Conservation (phyloP, 83 land plant genomes). For the Thuja plicata region DNA sequence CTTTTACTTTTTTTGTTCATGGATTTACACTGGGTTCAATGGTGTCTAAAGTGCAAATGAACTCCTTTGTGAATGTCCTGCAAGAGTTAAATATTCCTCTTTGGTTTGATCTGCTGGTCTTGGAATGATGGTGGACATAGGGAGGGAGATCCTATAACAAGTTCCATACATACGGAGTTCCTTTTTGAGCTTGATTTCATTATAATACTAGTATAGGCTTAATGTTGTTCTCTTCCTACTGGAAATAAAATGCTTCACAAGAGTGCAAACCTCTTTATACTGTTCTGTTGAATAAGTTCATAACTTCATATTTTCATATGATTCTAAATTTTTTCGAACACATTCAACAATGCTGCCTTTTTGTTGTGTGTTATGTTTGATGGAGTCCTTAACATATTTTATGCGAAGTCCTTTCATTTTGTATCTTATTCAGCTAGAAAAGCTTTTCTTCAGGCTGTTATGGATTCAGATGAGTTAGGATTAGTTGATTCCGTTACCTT, state of each 20-base stretch:
- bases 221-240: background rate
- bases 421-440: background rate
- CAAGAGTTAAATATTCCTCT: background rate
- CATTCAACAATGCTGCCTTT: background rate
- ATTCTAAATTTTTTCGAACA: background rate
- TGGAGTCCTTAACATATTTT: background rate
- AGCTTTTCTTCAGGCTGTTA: background rate
- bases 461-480: background rate
- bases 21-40: background rate
- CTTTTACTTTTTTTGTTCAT: background rate
- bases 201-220: background rate
- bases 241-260: background rate
- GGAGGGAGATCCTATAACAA: background rate
- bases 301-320: background rate
- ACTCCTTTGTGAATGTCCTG: background rate
- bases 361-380: background rate
- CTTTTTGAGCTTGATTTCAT: background rate
- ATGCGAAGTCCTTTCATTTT: background rate
- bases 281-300: background rate
- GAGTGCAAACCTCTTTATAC: background rate
- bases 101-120: background rate
- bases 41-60: background rate
- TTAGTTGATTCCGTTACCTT: background rate
- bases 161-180: background rate
- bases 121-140: background rate